A percentile compares a stretch with the other conserved stretches of the same genome.
phyloP scores from a whole-genome alignment of 495 filamentous ascomycete species.

The Annulohypoxylon maeteangense region DNA sequence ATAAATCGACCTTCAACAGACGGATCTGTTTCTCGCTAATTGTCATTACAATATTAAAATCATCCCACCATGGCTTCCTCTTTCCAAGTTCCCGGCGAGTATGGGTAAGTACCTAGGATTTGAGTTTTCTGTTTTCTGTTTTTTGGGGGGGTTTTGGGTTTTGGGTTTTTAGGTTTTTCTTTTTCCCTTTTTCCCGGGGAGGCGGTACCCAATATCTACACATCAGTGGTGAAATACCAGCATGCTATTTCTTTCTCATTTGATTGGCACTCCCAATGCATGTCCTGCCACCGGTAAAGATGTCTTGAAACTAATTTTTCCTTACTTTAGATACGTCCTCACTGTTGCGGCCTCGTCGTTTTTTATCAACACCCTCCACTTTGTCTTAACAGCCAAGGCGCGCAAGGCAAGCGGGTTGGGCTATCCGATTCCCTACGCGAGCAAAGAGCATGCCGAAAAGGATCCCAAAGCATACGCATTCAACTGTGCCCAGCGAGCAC shows the following conservation, averaged over 20 bases:
- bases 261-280: conserved; percentile 17
- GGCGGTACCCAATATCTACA: not conserved
- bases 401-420: conserved; percentile 67
- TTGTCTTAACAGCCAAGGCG: conserved; percentile 51
- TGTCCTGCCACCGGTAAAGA: not conserved
- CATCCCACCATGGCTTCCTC: conserved; percentile 30
- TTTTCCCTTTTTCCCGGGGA: too few relatives aligned
- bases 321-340: conserved; percentile 62
- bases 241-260: conserved; percentile 21
- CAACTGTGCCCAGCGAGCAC: conserved; percentile 75
- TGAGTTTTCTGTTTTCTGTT: not conserved
- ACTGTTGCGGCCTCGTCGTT: conserved; percentile 67
- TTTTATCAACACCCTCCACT: conserved; percentile 67
- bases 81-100: conserved; percentile 52
- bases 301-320: conserved; percentile 21
- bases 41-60: not conserved
- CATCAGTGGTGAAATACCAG: not conserved
- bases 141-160: too few relatives aligned
- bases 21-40: not conserved
- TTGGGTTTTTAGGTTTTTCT: too few relatives aligned
- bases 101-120: conserved; percentile 54
- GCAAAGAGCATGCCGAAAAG: conserved; percentile 66
- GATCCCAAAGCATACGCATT: conserved; percentile 59
- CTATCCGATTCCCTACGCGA: conserved; percentile 74
- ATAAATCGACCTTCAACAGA: not conserved